A percentile compares a stretch with the other conserved stretches of the same genome.
These are phyloP conservation scores for Yarrowia bubula DNA, from an alignment of 805 yeast species.

Conservation along the genomic window DNA sequence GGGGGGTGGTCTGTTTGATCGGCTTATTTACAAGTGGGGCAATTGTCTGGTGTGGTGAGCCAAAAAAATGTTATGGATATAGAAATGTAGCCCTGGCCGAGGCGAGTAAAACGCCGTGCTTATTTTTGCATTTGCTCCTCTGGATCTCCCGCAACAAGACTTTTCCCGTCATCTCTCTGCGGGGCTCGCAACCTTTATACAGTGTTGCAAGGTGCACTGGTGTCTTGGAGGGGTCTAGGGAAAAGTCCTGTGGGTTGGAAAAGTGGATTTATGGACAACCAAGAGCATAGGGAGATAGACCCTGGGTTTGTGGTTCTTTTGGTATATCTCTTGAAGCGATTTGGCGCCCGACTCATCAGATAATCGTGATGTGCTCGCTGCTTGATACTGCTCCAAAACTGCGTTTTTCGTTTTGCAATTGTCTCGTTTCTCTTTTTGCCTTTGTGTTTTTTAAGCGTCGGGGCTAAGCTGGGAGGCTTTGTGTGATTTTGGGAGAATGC, in stretches of 20 bases:
- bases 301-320: background rate
- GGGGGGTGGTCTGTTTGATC: too few species aligned
- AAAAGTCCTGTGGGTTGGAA: background rate
- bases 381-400: too few species aligned
- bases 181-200: background rate
- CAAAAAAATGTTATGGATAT: too few species aligned
- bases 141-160: too few species aligned
- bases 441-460: background rate
- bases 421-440: background rate
- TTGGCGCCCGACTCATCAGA: too few species aligned
- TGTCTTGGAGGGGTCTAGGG: background rate
- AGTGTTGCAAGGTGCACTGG: background rate
- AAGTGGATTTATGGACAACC: background rate
- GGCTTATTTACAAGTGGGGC: too few species aligned
- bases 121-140: too few species aligned
- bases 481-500: conserved; percentile 6
- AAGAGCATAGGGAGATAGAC: background rate
- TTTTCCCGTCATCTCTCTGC: background rate
- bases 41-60: too few species aligned
- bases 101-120: too few species aligned
- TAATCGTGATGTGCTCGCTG: too few species aligned
- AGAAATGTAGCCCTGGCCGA: too few species aligned
- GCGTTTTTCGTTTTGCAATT: background rate
- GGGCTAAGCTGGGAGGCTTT: background rate
- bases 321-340: background rate